Base-by-base conservation (phyloP, 495 filamentous ascomycete genomes). In the Neurospora sp. region DNA sequence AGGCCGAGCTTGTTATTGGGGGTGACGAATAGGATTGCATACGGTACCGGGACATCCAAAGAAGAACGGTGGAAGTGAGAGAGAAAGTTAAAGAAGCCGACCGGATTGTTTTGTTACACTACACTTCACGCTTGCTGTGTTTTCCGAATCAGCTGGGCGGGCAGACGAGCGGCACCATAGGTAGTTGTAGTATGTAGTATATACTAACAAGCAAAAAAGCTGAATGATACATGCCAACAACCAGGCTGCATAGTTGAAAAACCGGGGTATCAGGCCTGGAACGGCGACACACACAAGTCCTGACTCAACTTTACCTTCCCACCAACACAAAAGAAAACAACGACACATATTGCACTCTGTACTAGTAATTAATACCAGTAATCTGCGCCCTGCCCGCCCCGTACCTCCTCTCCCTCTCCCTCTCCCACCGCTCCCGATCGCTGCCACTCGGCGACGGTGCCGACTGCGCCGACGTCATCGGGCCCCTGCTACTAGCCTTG, bases 401-500 rank as follows among this genome's bases (percentile, higher is more conserved):
- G 22, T 12, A 61, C 53, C 22, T 61, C 22, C 53, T 31, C 27
- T 61, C 53, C 22, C 53, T 31, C 27, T 61, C 53, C 53, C 22
- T 61, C 22, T 61, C 53, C n/a, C n/a, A 22, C 3, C 44, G 35
- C 8, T 22, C 27, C 31, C 71, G 22, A 31, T 72, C 71, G 22
- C 40, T 37, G 16, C 73, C 41, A 68, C 70, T 48, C 73, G 41
- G 38, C 73, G 22, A 61, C 5, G 53, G 53, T 10, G 53, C 53
- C 22, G 17, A 71, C 68, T 37, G 37, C 69, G 37, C 40, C 53
- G 16, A 69, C 70, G 27, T n/a, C 53, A 45, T 40, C 41, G 45
- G 42, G 69, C 20, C 53, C 71, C 78, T 74, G 16, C 76, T 78
- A 72, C 83, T 85, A 4, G 78, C 79, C 75, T 81, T 80, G 38